Evolutionary conservation across 2,329 filamentous ascomycete genomes (phyloP), one percentile per base, ranked within the genome.

Genomic region (Penicillium sp.): DNA sequence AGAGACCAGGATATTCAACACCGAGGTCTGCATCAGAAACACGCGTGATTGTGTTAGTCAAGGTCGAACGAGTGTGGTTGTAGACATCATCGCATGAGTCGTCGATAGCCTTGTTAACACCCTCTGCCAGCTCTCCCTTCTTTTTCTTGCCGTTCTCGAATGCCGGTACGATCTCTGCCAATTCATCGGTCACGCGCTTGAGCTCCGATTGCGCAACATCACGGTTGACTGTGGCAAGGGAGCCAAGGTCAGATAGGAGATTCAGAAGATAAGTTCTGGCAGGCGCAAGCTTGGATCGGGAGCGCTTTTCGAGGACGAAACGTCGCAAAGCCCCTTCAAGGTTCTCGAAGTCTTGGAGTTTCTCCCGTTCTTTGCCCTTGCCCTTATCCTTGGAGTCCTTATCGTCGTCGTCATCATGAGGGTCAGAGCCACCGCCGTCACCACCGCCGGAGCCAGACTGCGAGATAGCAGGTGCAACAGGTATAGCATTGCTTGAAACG

Each of bases 221-320:
- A 27, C 87, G 82, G 73, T 99, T 99, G 66, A 96, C 91, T 0
- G 82, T 86, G 5, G 93, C 93, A 41, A 99, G 81, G 4, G 86
- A 87, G 69, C 91, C 81, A 58, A 99, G 82, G 69, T 99, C 94
- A 65, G 91, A 89, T 34, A 99, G 82, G 27, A 97, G 88, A 73
- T 99, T 99, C 67, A 96, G 80, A 1, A 99, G 84, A 70, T 99
- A 99, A 2, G 93, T 97, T 76, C 92, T 92, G 7, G 94, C 94
- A 5, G 94, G 94, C 1, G 94, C 93, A 58, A 99, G 83, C 78
- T 99, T 99, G 9, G 94, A 97, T 31, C 92, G 86, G 47, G 94
- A 92, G 55, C 94, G 86, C 80, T 97, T 97, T 72, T 99, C 94
- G 27, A 99, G 82, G 8, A 99, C 94, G 66, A 99, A 99, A 44